phyloP scores from a whole-genome alignment of 495 filamentous ascomycete genomes.

The Aspergillus hancockii region DNA sequence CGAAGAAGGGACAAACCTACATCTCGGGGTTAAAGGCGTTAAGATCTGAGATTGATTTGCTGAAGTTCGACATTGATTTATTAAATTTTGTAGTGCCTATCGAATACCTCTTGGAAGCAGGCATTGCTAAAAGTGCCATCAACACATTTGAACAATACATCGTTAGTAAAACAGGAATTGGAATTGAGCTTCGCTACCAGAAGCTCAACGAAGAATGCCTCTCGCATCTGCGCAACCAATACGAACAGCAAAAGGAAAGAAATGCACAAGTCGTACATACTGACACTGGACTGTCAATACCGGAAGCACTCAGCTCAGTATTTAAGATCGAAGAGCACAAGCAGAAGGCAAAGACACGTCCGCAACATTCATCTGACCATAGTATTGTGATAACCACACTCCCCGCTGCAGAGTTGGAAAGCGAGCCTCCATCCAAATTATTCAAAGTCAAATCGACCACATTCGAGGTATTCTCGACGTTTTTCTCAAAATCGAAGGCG shows the following conservation, averaged over 20 bases:
- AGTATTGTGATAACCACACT: conserved; percentile 20
- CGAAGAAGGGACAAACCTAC: conserved; percentile 31
- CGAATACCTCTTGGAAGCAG: conserved; percentile 36
- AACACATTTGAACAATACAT: conserved; percentile 33
- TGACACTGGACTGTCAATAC: conserved; percentile 9
- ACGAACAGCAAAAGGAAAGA: conserved; percentile 18
- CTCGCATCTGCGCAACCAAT: conserved; percentile 20
- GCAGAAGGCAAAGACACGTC: conserved; percentile 40
- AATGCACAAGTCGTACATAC: neutral
- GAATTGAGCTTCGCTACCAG: conserved; percentile 36
- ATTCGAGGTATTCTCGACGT: conserved; percentile 29
- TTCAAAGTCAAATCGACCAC: conserved; percentile 28
- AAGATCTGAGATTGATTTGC: conserved; percentile 23
- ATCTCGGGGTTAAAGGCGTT: conserved; percentile 26
- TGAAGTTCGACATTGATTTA: conserved; percentile 33
- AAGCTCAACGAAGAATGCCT: conserved; percentile 33
- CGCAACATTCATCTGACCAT: conserved; percentile 27
- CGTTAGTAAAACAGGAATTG: conserved; percentile 32
- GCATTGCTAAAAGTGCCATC: conserved; percentile 32
- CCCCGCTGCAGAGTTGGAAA: neutral
- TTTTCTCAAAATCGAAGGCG: conserved; percentile 25
- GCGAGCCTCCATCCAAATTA: neutral
- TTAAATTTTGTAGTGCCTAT: conserved; percentile 32
- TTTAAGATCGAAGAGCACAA: conserved; percentile 22
- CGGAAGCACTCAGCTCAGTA: conserved; percentile 12